Evolutionary conservation across 805 yeast species (phyloP).

Genomic region (Priceomyces fermenticarens): DNA sequence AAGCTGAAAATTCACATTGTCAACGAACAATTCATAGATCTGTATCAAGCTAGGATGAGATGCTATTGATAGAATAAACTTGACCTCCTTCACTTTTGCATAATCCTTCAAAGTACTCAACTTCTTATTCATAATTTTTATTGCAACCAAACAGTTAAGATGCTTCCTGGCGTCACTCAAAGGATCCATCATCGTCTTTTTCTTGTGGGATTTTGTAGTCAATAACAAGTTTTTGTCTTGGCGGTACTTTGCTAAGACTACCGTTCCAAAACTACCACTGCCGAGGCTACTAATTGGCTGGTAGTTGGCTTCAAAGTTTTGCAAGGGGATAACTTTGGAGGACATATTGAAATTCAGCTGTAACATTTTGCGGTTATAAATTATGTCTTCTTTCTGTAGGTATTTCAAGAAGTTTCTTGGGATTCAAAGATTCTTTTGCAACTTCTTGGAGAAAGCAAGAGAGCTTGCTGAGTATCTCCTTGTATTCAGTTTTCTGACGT

Average conservation of each 20-base stretch:
- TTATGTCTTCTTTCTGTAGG: too few species aligned
- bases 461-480: too few species aligned
- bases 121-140: constrained; percentile 70
- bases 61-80: constrained; percentile 63
- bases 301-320: constrained; percentile 28
- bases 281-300: constrained; percentile 56
- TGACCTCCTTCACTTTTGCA: constrained; percentile 56
- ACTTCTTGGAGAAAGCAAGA: too few species aligned
- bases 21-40: constrained; percentile 77
- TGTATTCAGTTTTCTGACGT: too few species aligned
- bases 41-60: constrained; percentile 72
- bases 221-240: constrained; percentile 16
- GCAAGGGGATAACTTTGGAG: constrained; percentile 11
- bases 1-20: constrained; percentile 52
- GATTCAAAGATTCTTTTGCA: too few species aligned
- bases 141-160: constrained; percentile 55
- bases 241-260: constrained; percentile 56
- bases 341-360: constrained; percentile 8
- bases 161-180: constrained; percentile 16
- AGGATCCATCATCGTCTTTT: constrained; percentile 54
- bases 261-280: constrained; percentile 74
- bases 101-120: constrained; percentile 34
- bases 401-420: too few species aligned
- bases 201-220: constrained; percentile 12
- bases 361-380: not conserved